Percentiles rank a stretch among this genome's conserved stretches.
These are phyloP conservation scores for Pleurozium schreberi DNA, from an alignment of 225 moss, liverwort and hornwort species.

Conservation along the genomic window DNA sequence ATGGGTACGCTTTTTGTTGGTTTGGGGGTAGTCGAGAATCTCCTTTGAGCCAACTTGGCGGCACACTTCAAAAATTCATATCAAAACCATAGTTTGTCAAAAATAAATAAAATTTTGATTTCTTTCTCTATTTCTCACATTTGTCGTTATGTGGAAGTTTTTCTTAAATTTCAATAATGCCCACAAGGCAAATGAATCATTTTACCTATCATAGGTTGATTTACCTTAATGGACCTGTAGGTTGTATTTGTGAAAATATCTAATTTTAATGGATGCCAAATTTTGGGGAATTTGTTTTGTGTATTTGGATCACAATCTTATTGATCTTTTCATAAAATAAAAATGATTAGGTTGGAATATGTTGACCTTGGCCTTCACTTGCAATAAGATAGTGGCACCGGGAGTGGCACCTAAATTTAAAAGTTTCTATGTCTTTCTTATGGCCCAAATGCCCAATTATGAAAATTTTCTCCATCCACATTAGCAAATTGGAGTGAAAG, in stretches of 20 bases:
- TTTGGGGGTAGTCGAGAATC: no score
- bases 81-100: no score
- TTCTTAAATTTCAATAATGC: no score
- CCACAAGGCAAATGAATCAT: no score
- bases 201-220: no score
- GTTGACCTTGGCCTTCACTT: not conserved
- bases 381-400: not conserved
- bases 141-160: no score
- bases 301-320: not conserved
- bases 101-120: no score
- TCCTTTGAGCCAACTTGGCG: no score
- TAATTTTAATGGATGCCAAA: not conserved
- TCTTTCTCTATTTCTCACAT: no score
- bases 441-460: not conserved
- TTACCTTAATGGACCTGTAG: not conserved
- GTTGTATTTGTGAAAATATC: not conserved
- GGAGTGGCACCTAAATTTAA: not conserved
- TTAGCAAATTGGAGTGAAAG: not conserved
- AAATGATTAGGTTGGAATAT: not conserved
- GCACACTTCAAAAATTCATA: no score
- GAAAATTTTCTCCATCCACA: not conserved
- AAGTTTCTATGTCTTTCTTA: not conserved
- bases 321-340: not conserved
- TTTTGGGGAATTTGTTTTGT: not conserved
- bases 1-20: no score